phyloP scores from a whole-genome alignment of 768 basidiomycete species.

The Ramaria sp. region DNA sequence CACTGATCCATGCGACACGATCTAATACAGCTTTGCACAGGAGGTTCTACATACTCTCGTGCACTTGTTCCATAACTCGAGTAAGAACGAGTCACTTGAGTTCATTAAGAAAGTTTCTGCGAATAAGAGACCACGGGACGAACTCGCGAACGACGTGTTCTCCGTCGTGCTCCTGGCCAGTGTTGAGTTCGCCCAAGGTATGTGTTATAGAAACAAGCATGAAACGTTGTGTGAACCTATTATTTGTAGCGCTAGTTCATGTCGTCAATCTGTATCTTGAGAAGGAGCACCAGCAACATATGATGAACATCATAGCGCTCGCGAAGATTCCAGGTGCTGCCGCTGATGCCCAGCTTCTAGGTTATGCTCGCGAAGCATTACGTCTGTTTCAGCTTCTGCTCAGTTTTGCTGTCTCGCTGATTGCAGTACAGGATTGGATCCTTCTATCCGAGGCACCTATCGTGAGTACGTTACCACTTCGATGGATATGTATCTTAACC shows the following conservation, averaged over 20 bases:
- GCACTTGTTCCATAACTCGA: conserved; percentile 1
- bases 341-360: conserved; percentile 33
- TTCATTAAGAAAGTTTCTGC: conserved; percentile 48
- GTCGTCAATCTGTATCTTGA: conserved; percentile 55
- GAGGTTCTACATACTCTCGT: neutral
- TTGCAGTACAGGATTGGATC: conserved; percentile 46
- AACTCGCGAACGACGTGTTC: conserved; percentile 57
- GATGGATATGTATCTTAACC: neutral
- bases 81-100: conserved; percentile 26
- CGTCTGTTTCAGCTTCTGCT: conserved; percentile 33
- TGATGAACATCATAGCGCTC: conserved; percentile 9
- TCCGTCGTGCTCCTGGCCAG: conserved; percentile 59
- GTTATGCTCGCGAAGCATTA: conserved; percentile 57
- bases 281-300: conserved; percentile 22
- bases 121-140: conserved; percentile 45
- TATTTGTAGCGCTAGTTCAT: conserved; percentile 46
- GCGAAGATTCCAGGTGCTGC: conserved; percentile 24
- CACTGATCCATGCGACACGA: neutral
- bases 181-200: conserved; percentile 62
- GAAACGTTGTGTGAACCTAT: conserved; percentile 1
- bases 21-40: conserved; percentile 10
- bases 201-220: conserved; percentile 11
- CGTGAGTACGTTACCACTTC: conserved; percentile 29
- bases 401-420: conserved; percentile 6
- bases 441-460: conserved; percentile 59